A percentile compares a stretch with the other conserved stretches of the same genome.
phyloP scores from a whole-genome alignment of 164 flowering plant genomes.

The Houttuynia cordata region DNA sequence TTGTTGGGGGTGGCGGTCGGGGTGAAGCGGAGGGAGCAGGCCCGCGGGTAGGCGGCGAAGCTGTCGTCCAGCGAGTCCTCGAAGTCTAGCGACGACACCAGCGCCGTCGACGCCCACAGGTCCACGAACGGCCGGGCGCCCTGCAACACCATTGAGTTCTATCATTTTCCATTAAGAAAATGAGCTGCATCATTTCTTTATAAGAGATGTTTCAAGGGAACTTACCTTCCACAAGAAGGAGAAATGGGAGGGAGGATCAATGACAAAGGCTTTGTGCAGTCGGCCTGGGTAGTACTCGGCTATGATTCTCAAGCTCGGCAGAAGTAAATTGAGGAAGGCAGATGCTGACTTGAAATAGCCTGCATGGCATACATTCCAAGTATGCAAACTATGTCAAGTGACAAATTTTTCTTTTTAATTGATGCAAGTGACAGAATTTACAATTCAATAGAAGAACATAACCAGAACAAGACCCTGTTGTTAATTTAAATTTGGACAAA shows the following conservation, averaged over 20 bases:
- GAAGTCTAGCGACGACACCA: constrained; percentile 66
- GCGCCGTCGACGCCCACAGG: constrained; percentile 42
- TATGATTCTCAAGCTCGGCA: constrained; percentile 66
- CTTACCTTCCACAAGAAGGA: constrained; percentile 94
- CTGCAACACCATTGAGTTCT: no score
- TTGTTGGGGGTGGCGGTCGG: constrained; percentile 34
- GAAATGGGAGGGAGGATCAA: constrained; percentile 94
- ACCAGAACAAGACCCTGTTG: no score
- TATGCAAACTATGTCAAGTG: not conserved
- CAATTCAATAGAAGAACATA: not conserved
- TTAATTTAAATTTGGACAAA: no score
- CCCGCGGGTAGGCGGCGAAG: constrained; percentile 52
- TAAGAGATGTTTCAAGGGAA: no score
- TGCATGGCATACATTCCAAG: constrained; percentile 37
- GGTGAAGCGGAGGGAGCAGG: constrained; percentile 70
- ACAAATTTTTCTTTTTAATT: no score
- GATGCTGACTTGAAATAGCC: constrained; percentile 98
- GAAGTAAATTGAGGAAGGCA: constrained; percentile 73
- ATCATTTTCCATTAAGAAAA: no score
- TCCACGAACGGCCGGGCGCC: constrained; percentile 94
- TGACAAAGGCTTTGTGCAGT: constrained; percentile 68
- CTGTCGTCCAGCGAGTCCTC: constrained; percentile 64
- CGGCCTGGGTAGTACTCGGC: constrained; percentile 81
- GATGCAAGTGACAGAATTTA: not conserved
- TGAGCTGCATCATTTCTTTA: no score